These are phyloP conservation scores for Phytomonas serpens DNA, from an alignment of 208 protist genomes.

Conservation along the genomic window DNA sequence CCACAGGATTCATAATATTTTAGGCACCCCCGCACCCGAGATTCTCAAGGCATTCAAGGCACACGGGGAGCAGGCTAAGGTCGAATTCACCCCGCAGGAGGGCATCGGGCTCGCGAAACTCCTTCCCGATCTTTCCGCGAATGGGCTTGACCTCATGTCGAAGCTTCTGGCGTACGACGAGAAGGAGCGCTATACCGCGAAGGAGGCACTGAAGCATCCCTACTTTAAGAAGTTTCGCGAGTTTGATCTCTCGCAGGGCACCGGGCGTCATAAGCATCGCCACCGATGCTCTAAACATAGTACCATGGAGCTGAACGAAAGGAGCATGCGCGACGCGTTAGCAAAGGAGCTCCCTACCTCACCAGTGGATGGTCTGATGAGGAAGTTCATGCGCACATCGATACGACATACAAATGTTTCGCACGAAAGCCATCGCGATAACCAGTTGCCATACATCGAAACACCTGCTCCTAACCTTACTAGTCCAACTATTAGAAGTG, in stretches of 20 bases:
- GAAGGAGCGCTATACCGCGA: slow-evolving; percentile 81
- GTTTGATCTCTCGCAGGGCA: slow-evolving; percentile 15
- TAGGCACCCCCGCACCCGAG: slow-evolving; percentile 84
- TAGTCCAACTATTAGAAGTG: background rate
- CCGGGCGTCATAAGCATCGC: background rate
- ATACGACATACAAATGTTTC: background rate
- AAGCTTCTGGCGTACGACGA: slow-evolving; percentile 87
- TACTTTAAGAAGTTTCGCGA: slow-evolving; percentile 81
- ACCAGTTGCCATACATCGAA: background rate
- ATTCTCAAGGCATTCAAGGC: slow-evolving; percentile 60
- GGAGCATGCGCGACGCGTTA: slow-evolving; percentile 9
- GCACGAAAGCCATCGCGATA: background rate
- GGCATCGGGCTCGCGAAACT: slow-evolving; percentile 55
- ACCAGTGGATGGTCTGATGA: background rate
- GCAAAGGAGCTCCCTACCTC: background rate
- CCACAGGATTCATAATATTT: slow-evolving; percentile 85
- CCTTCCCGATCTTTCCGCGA: slow-evolving; percentile 47
- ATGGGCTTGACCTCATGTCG: slow-evolving; percentile 82
- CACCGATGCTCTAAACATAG: background rate
- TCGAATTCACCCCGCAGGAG: slow-evolving; percentile 60
- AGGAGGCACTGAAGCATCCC: slow-evolving; percentile 84
- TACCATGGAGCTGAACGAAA: background rate
- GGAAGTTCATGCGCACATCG: background rate
- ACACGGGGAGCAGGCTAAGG: slow-evolving; percentile 50
- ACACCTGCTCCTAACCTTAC: background rate